phyloP scores from a whole-genome alignment of 2,329 filamentous ascomycete genomes.

The Tolypocladium capitatum region DNA sequence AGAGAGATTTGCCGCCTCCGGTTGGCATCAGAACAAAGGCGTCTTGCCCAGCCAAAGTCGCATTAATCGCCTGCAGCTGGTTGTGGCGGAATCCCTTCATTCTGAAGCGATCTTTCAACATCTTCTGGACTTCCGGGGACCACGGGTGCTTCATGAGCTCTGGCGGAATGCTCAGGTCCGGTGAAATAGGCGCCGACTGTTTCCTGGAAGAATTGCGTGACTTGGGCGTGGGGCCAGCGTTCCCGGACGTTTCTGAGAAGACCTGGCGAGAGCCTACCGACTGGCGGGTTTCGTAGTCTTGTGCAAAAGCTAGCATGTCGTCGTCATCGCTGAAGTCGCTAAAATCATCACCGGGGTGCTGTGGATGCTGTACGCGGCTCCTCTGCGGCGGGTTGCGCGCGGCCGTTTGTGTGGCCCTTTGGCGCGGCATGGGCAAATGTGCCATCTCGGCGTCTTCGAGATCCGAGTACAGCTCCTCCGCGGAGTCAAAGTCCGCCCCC shows the following conservation, averaged over 20 bases:
- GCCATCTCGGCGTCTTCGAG: constrained; percentile 14
- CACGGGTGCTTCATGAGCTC: constrained; percentile 57
- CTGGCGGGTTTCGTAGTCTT: constrained; percentile 33
- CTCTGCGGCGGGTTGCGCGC: constrained; percentile 1
- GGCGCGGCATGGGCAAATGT: constrained; percentile 3
- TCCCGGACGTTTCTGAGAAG: constrained; percentile 37
- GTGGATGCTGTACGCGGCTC: constrained; percentile 7
- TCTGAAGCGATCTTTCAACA: constrained; percentile 71
- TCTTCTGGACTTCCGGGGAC: constrained; percentile 72
- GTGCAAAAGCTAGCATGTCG: constrained; percentile 38
- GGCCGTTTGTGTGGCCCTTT: constrained; percentile 3
- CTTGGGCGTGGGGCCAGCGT: constrained; percentile 20
- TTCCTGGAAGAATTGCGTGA: constrained; percentile 19
- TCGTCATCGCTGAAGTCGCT: constrained; percentile 37
- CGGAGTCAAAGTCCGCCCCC: constrained; percentile 11
- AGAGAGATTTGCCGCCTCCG: constrained; percentile 90
- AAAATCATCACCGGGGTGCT: constrained; percentile 20
- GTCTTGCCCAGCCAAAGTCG: constrained; percentile 75
- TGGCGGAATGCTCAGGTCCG: constrained; percentile 27
- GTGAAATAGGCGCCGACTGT: constrained; percentile 10
- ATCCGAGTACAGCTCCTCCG: constrained; percentile 16
- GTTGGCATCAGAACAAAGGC: constrained; percentile 97
- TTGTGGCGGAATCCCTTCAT: constrained; percentile 80
- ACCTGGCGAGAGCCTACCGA: constrained; percentile 20
- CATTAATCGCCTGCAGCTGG: constrained; percentile 91